These are phyloP conservation scores for Sphagnum tenellum DNA, from an alignment of 225 moss, liverwort and hornwort species.

Conservation along the genomic window DNA sequence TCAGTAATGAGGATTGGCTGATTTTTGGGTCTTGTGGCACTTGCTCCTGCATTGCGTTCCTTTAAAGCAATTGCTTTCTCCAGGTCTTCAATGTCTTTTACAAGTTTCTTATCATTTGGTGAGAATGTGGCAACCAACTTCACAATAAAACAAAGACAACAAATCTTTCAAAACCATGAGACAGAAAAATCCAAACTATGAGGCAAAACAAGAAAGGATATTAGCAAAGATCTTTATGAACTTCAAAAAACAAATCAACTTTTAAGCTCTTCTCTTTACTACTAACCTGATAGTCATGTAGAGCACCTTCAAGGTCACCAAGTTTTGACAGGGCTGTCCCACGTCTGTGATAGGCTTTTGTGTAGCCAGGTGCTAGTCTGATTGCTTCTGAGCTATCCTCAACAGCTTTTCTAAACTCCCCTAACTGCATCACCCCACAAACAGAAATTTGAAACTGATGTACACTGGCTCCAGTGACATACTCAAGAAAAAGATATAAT, in stretches of 20 bases:
- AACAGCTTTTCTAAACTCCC: slow-evolving; percentile 19
- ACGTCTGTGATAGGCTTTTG: slow-evolving; percentile 23
- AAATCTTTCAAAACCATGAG: neutral
- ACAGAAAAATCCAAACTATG: neutral
- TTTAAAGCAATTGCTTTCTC: slow-evolving; percentile 6
- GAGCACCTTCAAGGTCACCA: slow-evolving; percentile 18
- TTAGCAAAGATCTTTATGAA: too few relatives aligned
- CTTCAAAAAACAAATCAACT: neutral
- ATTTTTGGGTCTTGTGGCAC: neutral
- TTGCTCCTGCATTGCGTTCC: neutral
- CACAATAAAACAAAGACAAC: neutral
- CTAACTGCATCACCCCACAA: slow-evolving; percentile 7
- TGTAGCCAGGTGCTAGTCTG: slow-evolving; percentile 5
- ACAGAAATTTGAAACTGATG: neutral
- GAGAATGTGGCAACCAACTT: slow-evolving; percentile 16
- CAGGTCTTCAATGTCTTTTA: slow-evolving; percentile 7
- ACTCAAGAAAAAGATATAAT: neutral
- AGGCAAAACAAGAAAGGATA: neutral
- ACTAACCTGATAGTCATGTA: slow-evolving; percentile 23
- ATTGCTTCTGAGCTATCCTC: slow-evolving; percentile 20
- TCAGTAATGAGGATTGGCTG: slow-evolving; percentile 4
- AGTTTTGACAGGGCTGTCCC: slow-evolving; percentile 16
- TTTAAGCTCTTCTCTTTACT: neutral
- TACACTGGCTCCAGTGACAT: neutral
- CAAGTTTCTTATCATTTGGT: slow-evolving; percentile 11